Conservation (phyloP, 768 basidiomycete species). For the Suillus hirtellus region DNA sequence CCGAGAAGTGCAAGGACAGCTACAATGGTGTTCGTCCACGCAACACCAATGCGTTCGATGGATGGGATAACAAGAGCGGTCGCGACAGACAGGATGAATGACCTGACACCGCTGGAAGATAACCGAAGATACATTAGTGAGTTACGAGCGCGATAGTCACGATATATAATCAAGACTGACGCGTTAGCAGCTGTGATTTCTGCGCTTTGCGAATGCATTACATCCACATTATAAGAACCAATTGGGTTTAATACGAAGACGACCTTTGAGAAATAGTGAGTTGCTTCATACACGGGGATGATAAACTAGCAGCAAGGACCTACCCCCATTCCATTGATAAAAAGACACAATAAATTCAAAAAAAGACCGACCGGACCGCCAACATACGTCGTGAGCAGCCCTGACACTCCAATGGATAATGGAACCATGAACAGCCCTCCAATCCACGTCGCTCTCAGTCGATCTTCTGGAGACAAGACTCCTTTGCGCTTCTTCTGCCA, state of each 20-base stretch:
- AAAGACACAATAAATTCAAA: slow-evolving; percentile 51
- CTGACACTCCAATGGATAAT: slow-evolving; percentile 45
- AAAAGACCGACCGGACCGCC: slow-evolving; percentile 45
- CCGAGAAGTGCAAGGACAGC: slow-evolving; percentile 51
- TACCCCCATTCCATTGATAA: slow-evolving; percentile 63
- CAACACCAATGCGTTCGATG: slow-evolving; percentile 53
- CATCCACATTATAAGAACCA: slow-evolving; percentile 57
- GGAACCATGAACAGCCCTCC: slow-evolving; percentile 50
- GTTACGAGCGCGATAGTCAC: slow-evolving; percentile 20
- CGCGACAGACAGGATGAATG: slow-evolving; percentile 41
- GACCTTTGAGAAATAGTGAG: slow-evolving; percentile 34
- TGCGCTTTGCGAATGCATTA: slow-evolving; percentile 56
- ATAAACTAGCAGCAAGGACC: slow-evolving; percentile 13
- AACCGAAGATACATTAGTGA: slow-evolving; percentile 18
- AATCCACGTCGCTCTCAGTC: slow-evolving; percentile 48
- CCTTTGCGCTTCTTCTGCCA: slow-evolving; percentile 50
- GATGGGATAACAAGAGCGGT: slow-evolving; percentile 53
- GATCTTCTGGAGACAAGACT: slow-evolving; percentile 62
- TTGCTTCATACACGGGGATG: not conserved
- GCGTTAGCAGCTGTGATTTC: slow-evolving; percentile 52
- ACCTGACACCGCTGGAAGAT: slow-evolving; percentile 45
- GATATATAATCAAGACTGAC: not conserved
- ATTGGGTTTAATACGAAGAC: slow-evolving; percentile 53
- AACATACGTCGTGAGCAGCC: slow-evolving; percentile 48
- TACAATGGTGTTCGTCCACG: slow-evolving; percentile 45